Conservation (phyloP, 352 stramenopile genomes). For the Pythium biforme region DNA sequence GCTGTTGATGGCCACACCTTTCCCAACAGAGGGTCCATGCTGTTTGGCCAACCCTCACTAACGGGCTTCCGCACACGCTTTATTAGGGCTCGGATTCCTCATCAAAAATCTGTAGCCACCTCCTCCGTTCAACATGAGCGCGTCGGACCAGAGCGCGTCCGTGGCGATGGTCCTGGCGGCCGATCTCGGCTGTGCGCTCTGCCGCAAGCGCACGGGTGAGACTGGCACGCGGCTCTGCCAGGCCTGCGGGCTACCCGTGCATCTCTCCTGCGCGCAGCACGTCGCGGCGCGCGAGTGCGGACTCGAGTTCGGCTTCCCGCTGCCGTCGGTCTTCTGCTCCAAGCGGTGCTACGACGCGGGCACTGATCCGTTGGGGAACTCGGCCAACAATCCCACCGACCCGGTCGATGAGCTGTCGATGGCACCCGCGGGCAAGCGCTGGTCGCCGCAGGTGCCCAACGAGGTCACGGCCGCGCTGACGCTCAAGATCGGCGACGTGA, state of each 20-base stretch:
- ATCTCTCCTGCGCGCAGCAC: slow-evolving; percentile 37
- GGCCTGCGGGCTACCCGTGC: slow-evolving; percentile 34
- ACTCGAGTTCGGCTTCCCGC: slow-evolving; percentile 36
- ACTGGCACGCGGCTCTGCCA: slow-evolving; percentile 37
- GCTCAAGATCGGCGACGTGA: slow-evolving; percentile 74
- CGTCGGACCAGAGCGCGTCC: slow-evolving; percentile 11
- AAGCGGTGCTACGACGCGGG: slow-evolving; percentile 38
- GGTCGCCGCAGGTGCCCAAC: slow-evolving; percentile 47
- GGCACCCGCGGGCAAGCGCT: slow-evolving; percentile 7
- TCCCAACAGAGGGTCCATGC: neutral
- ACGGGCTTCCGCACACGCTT: slow-evolving; percentile 3
- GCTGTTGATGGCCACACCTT: neutral
- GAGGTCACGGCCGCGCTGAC: slow-evolving; percentile 64
- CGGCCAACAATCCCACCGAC: neutral
- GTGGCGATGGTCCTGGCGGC: slow-evolving; percentile 16
- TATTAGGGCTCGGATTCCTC: slow-evolving; percentile 16
- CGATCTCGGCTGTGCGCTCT: slow-evolving; percentile 31
- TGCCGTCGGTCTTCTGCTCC: slow-evolving; percentile 35
- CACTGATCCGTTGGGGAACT: slow-evolving; percentile 16
- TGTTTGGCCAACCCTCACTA: slow-evolving; percentile 11
- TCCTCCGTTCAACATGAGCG: slow-evolving; percentile 12
- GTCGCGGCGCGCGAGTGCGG: slow-evolving; percentile 38
- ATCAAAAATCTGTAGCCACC: slow-evolving; percentile 4
- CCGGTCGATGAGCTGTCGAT: neutral
- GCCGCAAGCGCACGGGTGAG: slow-evolving; percentile 38